These are phyloP conservation scores for Gomphus bonarii DNA, from an alignment of 1,284 basidiomycete genomes.

Conservation along the genomic window DNA sequence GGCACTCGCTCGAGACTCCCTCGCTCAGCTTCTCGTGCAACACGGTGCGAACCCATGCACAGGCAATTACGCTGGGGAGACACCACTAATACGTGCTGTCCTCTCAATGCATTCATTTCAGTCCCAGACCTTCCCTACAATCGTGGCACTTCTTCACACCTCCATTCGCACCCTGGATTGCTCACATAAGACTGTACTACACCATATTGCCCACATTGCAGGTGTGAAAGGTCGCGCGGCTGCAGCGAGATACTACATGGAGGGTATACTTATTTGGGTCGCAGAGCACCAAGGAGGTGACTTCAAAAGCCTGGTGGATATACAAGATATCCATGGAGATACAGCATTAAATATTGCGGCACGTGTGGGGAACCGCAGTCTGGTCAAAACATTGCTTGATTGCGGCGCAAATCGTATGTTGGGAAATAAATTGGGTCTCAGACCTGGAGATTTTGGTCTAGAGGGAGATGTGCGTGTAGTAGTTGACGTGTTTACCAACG, in stretches of 20 bases:
- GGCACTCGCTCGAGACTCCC: constrained; percentile 65
- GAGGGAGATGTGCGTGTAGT: constrained; percentile 65
- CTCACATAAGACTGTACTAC: constrained; percentile 83
- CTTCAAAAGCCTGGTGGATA: constrained; percentile 76
- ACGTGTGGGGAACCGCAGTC: constrained; percentile 80
- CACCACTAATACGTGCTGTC: constrained; percentile 86
- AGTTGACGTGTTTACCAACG: not conserved
- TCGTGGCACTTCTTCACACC: constrained; percentile 55
- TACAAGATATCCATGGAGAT: constrained; percentile 95
- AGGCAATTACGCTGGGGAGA: constrained; percentile 92
- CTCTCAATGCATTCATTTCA: constrained; percentile 86
- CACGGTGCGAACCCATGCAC: constrained; percentile 79
- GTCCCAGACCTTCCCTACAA: constrained; percentile 58
- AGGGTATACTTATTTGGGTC: constrained; percentile 81
- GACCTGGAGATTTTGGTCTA: constrained; percentile 89
- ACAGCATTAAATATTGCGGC: constrained; percentile 95
- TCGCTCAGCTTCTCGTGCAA: constrained; percentile 57
- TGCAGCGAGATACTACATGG: constrained; percentile 86
- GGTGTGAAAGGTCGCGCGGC: constrained; percentile 83
- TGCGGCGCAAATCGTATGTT: constrained; percentile 88
- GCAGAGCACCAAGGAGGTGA: constrained; percentile 62
- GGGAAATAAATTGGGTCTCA: constrained; percentile 90
- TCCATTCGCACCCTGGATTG: constrained; percentile 89
- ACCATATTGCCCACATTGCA: constrained; percentile 88
- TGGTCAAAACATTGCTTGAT: constrained; percentile 84